Evolutionary conservation across 352 stramenopile genomes (phyloP), one percentile per base, ranked within the genome.

Genomic region (Pilasporangium apinafurcum): DNA sequence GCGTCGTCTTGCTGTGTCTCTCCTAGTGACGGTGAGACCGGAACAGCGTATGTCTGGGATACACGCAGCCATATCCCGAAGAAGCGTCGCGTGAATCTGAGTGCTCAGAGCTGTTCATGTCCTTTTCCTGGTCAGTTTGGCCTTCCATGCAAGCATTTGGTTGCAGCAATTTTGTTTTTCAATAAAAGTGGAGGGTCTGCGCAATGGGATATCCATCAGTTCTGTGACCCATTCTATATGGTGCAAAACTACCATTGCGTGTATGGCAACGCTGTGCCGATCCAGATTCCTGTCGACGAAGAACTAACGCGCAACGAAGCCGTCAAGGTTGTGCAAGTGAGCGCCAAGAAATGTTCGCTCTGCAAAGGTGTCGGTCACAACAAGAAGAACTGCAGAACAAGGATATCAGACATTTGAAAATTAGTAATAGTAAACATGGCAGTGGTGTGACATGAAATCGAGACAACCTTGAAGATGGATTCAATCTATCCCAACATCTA

Each of bases 301-400:
- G 64, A 75, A 36, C 57, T 75, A n/a, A 55, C 65, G 21, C 54
- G 58, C 25, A 73, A 76, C 26, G 14, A 49, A 26, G n/a, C 47
- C 2, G 65, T 76, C 36, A 53, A 70, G 24, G 59, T 70, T 48
- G 61, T 58, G 27, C 37, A 51, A 13, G 41, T 51, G 22, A 53
- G 40, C 1, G 48, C 36, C 1, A 76, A 73, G 25, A 48, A 62
- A 7, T 76, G 65, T 31, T 76, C 58, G 2, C 40, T 72, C 2
- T 76, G 65, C 48, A 69, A 76, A 45, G 66, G 41, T 17, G 41
- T 68, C 17, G 58, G 61, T 6, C 64, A 75, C 47, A 75, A 75
- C 50, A 65, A 65, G 36, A 50, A 61, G 20, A 63, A 65, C 32
- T 75, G 64, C 40, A 62, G 48, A 31, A 42, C n/a, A n/a, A n/a